A percentile compares a stretch with the other conserved stretches of the same genome.
These are phyloP conservation scores for Lactifluus echinatus DNA, from an alignment of 768 basidiomycete species.

Conservation along the genomic window DNA sequence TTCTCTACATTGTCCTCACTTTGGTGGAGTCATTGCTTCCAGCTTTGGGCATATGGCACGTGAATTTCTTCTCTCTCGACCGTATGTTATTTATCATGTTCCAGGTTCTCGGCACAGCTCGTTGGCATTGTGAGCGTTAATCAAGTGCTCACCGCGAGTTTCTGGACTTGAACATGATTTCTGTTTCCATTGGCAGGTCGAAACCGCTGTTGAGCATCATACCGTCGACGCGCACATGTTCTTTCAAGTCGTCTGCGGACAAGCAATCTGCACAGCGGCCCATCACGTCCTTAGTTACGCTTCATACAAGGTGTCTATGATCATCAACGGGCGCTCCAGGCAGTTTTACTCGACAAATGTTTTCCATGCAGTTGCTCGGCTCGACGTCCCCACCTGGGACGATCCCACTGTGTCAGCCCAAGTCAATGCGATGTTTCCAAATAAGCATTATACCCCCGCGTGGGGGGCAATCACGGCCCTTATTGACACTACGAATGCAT, in stretches of 20 bases:
- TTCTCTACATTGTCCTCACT: neutral
- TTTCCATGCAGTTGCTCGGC: constrained; percentile 57
- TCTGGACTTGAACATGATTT: neutral
- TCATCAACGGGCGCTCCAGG: constrained; percentile 53
- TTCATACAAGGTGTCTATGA: constrained; percentile 32
- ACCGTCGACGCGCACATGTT: constrained; percentile 11
- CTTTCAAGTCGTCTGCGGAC: constrained; percentile 32
- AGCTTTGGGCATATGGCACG: constrained; percentile 11
- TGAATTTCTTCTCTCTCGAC: neutral
- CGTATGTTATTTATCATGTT: neutral
- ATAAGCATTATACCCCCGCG: constrained; percentile 39
- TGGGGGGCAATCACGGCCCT: constrained; percentile 49
- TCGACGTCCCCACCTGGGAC: constrained; percentile 70
- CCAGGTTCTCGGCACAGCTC: constrained; percentile 11
- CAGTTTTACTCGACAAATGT: constrained; percentile 53
- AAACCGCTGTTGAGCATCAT: constrained; percentile 14
- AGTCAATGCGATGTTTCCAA: constrained; percentile 43
- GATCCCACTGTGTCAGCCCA: constrained; percentile 60
- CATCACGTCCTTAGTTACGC: constrained; percentile 37
- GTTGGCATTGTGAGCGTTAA: constrained; percentile 21
- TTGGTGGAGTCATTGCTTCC: neutral
- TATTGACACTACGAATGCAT: constrained; percentile 34
- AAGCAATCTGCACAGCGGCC: constrained; percentile 41
- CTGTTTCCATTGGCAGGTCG: constrained; percentile 12
- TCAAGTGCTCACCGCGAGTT: too few relatives aligned